phyloP scores from a whole-genome alignment of 768 basidiomycete genomes.

The Rhodotorula graminis region DNA sequence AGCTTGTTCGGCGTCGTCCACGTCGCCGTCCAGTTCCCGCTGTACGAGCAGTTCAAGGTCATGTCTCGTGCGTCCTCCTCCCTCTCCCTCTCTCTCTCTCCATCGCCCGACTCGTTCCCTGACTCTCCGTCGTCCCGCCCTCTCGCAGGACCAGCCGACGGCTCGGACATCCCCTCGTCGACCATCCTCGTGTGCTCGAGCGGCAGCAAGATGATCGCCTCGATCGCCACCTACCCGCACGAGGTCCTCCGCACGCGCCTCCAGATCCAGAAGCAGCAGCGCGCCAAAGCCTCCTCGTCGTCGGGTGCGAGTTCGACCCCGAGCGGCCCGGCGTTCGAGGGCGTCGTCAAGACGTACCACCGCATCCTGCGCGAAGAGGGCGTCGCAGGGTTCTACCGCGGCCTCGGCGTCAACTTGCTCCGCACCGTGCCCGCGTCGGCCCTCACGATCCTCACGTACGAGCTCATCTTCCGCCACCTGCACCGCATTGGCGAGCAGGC shows the following conservation, averaged over 20 bases:
- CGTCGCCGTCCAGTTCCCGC: constrained; percentile 94
- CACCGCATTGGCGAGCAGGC: constrained; percentile 3
- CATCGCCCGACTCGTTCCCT: background rate
- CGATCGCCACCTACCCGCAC: constrained; percentile 92
- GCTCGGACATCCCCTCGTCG: constrained; percentile 53
- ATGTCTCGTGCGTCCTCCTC: constrained; percentile 64
- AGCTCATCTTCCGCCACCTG: constrained; percentile 38
- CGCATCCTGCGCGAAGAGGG: constrained; percentile 76
- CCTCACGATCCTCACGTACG: constrained; percentile 86
- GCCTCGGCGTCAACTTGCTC: constrained; percentile 85
- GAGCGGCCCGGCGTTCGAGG: constrained; percentile 45
- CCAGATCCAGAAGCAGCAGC: constrained; percentile 58
- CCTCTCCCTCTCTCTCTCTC: constrained; percentile 3
- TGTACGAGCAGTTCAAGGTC: constrained; percentile 87
- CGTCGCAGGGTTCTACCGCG: constrained; percentile 84
- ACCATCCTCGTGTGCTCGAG: constrained; percentile 84
- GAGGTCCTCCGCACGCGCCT: constrained; percentile 97
- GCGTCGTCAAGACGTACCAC: constrained; percentile 67
- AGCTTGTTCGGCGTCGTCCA: constrained; percentile 87
- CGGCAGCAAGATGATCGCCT: constrained; percentile 92
- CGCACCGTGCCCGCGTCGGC: constrained; percentile 94
- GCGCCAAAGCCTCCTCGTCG: background rate
- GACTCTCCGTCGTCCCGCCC: background rate
- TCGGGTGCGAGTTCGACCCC: background rate
- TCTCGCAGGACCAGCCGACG: constrained; percentile 44